A percentile compares a stretch with the other conserved stretches of the same genome.
phyloP scores from a whole-genome alignment of 1,284 basidiomycete genomes.

The Tylopilus sp. region DNA sequence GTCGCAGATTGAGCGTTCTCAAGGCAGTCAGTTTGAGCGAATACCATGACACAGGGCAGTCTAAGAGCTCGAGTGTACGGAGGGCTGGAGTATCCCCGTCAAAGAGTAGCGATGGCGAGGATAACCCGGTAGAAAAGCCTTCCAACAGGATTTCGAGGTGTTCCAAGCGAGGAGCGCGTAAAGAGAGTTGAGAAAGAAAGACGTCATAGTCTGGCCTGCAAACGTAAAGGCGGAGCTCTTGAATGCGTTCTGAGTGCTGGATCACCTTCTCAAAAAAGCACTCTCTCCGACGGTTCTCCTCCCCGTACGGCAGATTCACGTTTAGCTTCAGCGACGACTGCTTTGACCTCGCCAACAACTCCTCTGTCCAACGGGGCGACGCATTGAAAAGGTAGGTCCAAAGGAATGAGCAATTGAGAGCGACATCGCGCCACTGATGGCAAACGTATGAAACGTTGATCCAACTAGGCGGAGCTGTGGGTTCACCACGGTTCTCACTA shows the following conservation, averaged over 20 bases:
- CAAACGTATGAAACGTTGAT: neutral
- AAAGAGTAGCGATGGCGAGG: neutral
- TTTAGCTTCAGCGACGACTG: neutral
- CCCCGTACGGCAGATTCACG: neutral
- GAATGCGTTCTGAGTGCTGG: neutral
- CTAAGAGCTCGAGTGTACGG: conserved; percentile 22
- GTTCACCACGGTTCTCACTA: neutral
- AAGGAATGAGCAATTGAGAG: neutral
- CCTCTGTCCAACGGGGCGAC: neutral
- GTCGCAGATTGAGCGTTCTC: conserved; percentile 23
- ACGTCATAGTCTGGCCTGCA: no score
- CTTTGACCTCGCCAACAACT: neutral
- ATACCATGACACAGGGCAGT: conserved; percentile 26
- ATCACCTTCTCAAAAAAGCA: neutral
- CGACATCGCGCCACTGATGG: neutral
- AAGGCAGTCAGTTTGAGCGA: conserved; percentile 26
- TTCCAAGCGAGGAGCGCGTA: conserved; percentile 4
- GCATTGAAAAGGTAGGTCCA: neutral
- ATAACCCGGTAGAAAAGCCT: neutral
- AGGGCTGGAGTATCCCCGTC: conserved; percentile 24
- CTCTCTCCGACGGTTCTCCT: no score
- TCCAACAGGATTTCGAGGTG: neutral
- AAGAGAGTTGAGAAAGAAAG: neutral
- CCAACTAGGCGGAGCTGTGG: neutral
- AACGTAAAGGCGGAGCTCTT: neutral